Conservation (phyloP, 2,329 filamentous ascomycete genomes). For the Chaetoscypha palmicola region DNA sequence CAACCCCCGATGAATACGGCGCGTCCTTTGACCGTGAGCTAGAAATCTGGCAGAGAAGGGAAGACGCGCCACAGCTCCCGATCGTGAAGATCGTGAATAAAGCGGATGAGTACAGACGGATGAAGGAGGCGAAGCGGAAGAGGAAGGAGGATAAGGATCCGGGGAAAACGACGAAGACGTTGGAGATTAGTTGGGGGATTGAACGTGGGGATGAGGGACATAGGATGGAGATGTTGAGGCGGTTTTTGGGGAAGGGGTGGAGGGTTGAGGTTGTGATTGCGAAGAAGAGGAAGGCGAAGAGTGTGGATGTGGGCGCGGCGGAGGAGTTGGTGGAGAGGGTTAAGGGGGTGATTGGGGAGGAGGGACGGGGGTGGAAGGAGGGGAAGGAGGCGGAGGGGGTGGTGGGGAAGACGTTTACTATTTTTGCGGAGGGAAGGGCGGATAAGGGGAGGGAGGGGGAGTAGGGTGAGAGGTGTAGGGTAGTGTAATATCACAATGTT, state of each 20-base stretch:
- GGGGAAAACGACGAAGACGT: slow-evolving; percentile 53
- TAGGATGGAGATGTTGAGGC: slow-evolving; percentile 57
- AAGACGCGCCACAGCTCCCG: slow-evolving; percentile 35
- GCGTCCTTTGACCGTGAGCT: too few species aligned
- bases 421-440: slow-evolving; percentile 38
- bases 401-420: slow-evolving; percentile 36
- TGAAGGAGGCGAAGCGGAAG: slow-evolving; percentile 37
- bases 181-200: slow-evolving; percentile 92
- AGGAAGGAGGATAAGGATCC: slow-evolving; percentile 28
- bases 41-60: too few species aligned
- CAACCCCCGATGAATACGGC: too few species aligned
- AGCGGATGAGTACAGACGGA: slow-evolving; percentile 38
- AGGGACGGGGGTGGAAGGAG: slow-evolving; percentile 39
- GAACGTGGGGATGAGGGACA: slow-evolving; percentile 67
- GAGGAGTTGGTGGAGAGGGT: slow-evolving; percentile 48
- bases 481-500: neutral
- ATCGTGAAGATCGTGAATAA: slow-evolving; percentile 67
- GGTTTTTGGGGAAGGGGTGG: slow-evolving; percentile 67
- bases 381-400: slow-evolving; percentile 39
- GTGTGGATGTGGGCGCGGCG: slow-evolving; percentile 55
- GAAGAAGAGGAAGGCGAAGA: slow-evolving; percentile 56
- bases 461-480: neutral
- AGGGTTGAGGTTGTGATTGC: slow-evolving; percentile 68
- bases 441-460: slow-evolving; percentile 3
- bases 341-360: slow-evolving; percentile 31